phyloP scores from a whole-genome alignment of 2,329 filamentous ascomycete species.

The Tolypocladium tropicale region DNA sequence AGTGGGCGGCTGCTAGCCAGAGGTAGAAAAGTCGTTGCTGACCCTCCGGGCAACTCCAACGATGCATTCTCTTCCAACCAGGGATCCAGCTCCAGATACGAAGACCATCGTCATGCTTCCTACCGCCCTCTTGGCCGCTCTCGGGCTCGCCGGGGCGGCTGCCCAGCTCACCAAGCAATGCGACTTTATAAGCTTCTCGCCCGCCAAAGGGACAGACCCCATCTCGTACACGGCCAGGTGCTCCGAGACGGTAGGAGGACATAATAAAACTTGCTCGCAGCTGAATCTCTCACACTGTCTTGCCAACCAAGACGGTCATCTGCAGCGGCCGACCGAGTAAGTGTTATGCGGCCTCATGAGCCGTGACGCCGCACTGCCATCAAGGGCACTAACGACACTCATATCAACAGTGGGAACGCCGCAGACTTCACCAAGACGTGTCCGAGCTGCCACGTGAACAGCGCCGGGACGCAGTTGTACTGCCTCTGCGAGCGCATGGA shows the following conservation, averaged over 20 bases:
- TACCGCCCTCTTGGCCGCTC: background rate
- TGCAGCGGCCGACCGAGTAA: background rate
- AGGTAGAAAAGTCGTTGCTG: background rate
- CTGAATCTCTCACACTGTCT: constrained; percentile 1
- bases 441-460: constrained; percentile 3
- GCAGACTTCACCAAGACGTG: constrained; percentile 1
- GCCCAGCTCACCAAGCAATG: constrained; percentile 1
- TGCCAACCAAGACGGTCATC: background rate
- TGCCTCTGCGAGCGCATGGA: constrained; percentile 1
- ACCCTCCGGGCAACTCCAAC: background rate
- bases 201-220: background rate
- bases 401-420: background rate
- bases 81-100: background rate
- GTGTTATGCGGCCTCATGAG: background rate
- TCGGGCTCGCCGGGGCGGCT: background rate
- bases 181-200: constrained; percentile 2
- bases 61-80: background rate
- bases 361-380: background rate
- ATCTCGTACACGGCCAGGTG: constrained; percentile 1
- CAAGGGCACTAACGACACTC: background rate
- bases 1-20: background rate
- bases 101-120: background rate
- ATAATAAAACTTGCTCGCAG: background rate
- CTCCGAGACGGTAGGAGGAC: background rate
- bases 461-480: background rate